Conservation (phyloP, 2,329 filamentous ascomycete genomes). For the Colletotrichum incanum region DNA sequence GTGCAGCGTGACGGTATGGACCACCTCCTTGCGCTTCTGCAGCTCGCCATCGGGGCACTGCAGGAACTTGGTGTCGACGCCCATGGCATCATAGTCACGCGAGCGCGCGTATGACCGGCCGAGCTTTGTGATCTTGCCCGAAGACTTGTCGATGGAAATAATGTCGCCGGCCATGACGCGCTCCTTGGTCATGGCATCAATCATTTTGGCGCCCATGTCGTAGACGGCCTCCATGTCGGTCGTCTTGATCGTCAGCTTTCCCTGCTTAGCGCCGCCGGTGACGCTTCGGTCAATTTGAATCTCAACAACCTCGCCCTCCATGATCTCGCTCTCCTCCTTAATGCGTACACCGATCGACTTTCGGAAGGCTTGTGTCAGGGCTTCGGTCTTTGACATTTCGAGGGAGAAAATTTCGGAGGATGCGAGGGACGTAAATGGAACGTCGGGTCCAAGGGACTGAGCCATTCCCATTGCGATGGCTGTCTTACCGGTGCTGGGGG, state of each 20-base stretch:
- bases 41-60: conserved; percentile 98
- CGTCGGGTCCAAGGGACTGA: conserved; percentile 92
- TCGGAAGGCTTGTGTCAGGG: conserved; percentile 97
- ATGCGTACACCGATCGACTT: conserved; percentile 98
- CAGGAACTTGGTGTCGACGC: conserved; percentile 96
- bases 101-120: conserved; percentile 95
- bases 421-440: conserved; percentile 96
- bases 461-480: conserved; percentile 99
- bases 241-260: conserved; percentile 99
- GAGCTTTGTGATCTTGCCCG: conserved; percentile 97
- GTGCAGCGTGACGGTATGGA: conserved; percentile 96
- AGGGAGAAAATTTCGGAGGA: conserved; percentile 98
- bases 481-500: conserved; percentile 90
- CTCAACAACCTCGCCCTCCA: conserved; percentile 98
- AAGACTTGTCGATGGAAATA: conserved; percentile 98
- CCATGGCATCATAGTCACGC: conserved; percentile 99
- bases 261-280: conserved; percentile 96
- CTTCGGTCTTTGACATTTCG: conserved; percentile 99
- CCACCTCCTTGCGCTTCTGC: conserved; percentile 96
- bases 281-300: conserved; percentile 98
- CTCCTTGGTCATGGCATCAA: conserved; percentile 99
- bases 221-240: conserved; percentile 99
- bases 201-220: conserved; percentile 99
- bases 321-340: conserved; percentile 99
- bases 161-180: conserved; percentile 99